These are phyloP conservation scores for Chrysopogon serrulatus DNA, from an alignment of 176 grass and related monocot species.

Conservation along the genomic window DNA sequence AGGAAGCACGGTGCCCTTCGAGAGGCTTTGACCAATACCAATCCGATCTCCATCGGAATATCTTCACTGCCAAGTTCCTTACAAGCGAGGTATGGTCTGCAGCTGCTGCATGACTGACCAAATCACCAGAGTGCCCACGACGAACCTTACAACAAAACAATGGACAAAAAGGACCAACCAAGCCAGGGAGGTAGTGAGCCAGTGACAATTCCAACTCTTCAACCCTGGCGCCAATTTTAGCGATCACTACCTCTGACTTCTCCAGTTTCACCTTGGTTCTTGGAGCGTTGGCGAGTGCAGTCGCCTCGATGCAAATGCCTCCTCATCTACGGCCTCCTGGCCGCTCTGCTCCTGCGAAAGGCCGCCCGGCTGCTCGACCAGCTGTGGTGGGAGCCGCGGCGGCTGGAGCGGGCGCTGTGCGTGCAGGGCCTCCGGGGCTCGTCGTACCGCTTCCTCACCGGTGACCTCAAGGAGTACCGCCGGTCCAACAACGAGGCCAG, in stretches of 20 bases:
- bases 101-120: neutral
- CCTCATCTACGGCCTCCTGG: slow-evolving; percentile 5
- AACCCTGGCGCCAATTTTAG: neutral
- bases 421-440: slow-evolving; percentile 46
- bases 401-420: slow-evolving; percentile 29
- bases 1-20: neutral
- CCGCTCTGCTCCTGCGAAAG: slow-evolving; percentile 19
- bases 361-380: slow-evolving; percentile 8
- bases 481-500: slow-evolving; percentile 9
- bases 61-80: slow-evolving; percentile 32
- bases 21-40: neutral
- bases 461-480: slow-evolving; percentile 27
- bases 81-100: neutral
- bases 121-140: neutral
- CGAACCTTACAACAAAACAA: neutral
- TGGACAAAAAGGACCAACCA: too few relatives aligned
- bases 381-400: slow-evolving; percentile 48
- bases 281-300: neutral
- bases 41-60: neutral
- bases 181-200: neutral
- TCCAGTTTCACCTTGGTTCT: slow-evolving; percentile 14
- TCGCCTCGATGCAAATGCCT: slow-evolving; percentile 1
- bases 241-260: neutral
- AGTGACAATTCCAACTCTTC: neutral
- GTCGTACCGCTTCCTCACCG: slow-evolving; percentile 38